Base-by-base conservation (phyloP, 1,139 yeast species). In the Suhomyces bokatorum region DNA sequence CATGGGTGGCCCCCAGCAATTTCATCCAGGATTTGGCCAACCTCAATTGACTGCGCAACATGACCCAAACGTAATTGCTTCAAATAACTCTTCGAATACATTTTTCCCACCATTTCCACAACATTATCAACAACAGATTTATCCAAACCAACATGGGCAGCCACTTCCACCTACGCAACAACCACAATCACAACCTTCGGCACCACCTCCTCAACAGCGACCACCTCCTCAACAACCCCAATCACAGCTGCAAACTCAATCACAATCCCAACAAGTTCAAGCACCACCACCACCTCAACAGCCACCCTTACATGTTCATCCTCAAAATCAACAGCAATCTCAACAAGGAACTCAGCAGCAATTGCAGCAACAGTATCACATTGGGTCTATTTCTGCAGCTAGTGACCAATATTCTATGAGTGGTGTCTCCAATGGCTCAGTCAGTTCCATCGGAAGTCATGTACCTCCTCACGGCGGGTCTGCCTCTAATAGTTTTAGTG, bases 1-100 rank as follows among this genome's bases (percentile, higher is more conserved):
- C 42, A 44, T 51, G 48, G 43, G 41, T 13, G 50, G 45, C 1
- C 47, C 50, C 10, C 55, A 52, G 17, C 54, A 49, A 28, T 47
- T 38, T 26, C 48, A 46, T 26, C 48, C 46, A 3, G 40, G 46
- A n/a, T 47, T 39, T 33, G 22, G 40, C 14, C 50, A 45, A 24
- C 37, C 39, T 16, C 48, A 39, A 31, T 31, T 28, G 30, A 34
- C 33, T 3, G 39, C 31, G 13, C 49, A 46, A 24, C 47, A 44
- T 26, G 47, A 44, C 10, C 20, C 44, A 17, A 40, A 34, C 27
- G 17, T 26, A 4, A 20, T n/a, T 2, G 11, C 30, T 9, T 14
- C 38, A n/a, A 40, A 17, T 11, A 28, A 29, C 11, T 30, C 44
- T 9, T 13, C 42, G 2, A 40, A 26, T 32, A 34, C 47, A 16